phyloP scores from a whole-genome alignment of 2,329 filamentous ascomycete species.

The Talaromyces piceae region DNA sequence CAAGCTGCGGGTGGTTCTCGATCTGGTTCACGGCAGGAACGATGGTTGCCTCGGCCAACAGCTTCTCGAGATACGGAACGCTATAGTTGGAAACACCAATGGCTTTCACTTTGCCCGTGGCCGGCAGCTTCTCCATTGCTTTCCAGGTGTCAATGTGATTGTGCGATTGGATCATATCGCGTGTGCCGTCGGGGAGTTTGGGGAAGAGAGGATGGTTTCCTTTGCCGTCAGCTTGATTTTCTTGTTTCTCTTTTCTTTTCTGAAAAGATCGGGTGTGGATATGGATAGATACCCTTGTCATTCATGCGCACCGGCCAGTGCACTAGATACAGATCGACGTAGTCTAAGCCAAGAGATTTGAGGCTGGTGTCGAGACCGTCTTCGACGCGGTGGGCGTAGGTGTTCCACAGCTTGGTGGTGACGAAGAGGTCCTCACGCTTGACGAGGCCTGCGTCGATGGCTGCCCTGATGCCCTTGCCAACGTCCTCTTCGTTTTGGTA shows the following conservation, averaged over 20 bases:
- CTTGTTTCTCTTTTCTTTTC: slow-evolving; percentile 29
- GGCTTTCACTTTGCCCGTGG: slow-evolving; percentile 39
- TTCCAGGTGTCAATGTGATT: slow-evolving; percentile 53
- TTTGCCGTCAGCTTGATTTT: slow-evolving; percentile 13
- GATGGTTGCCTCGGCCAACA: slow-evolving; percentile 40
- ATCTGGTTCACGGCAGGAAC: slow-evolving; percentile 45
- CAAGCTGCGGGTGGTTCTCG: slow-evolving; percentile 48
- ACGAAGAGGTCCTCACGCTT: slow-evolving; percentile 59
- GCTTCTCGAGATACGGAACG: slow-evolving; percentile 39
- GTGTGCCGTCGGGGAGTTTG: slow-evolving; percentile 62
- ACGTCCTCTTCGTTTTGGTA: slow-evolving; percentile 43
- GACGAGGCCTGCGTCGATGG: slow-evolving; percentile 57
- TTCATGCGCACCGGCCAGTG: slow-evolving; percentile 55
- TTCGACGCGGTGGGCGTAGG: slow-evolving; percentile 54
- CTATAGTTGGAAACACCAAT: slow-evolving; percentile 49
- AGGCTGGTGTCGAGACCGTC: slow-evolving; percentile 54
- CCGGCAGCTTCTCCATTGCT: slow-evolving; percentile 40
- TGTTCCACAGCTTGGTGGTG: slow-evolving; percentile 62
- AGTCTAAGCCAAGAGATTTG: slow-evolving; percentile 56
- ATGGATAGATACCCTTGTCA: slow-evolving; percentile 37
- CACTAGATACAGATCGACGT: slow-evolving; percentile 64
- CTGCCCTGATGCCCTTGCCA: slow-evolving; percentile 39
- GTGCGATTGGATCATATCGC: slow-evolving; percentile 63
- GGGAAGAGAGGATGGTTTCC: slow-evolving; percentile 51
- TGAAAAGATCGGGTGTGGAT: slow-evolving; percentile 37